Percentiles rank a stretch among this genome's conserved stretches.
Evolutionary conservation across 805 yeast genomes (phyloP).

Genomic region (Tetrapisispora taiwanensis): DNA sequence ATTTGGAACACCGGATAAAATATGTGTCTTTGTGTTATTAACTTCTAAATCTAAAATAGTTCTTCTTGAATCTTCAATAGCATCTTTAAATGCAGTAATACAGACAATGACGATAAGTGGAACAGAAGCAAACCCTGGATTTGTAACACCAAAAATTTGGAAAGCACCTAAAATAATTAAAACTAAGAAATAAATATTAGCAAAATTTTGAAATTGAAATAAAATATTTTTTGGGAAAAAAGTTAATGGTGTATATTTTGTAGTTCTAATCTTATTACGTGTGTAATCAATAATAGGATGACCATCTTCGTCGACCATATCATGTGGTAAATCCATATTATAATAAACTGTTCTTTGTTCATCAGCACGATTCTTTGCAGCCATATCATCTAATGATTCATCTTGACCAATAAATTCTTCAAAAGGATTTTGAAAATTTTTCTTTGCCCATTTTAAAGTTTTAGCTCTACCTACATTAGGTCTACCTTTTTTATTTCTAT

Average conservation of each 20-base stretch:
- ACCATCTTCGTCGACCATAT: constrained; percentile 48
- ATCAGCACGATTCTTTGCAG: constrained; percentile 29
- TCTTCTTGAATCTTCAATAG: constrained; percentile 72
- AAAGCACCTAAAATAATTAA: constrained; percentile 72
- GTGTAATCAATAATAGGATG: constrained; percentile 52
- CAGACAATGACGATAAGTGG: constrained; percentile 71
- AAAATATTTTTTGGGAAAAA: constrained; percentile 78
- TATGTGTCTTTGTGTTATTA: constrained; percentile 64
- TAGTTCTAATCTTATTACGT: constrained; percentile 87
- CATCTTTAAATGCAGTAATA: constrained; percentile 71
- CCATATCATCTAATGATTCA: constrained; percentile 24
- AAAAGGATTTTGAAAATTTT: constrained; percentile 28
- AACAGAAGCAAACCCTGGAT: constrained; percentile 63
- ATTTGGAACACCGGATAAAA: constrained; percentile 46
- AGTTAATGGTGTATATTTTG: constrained; percentile 85
- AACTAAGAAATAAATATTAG: constrained; percentile 77
- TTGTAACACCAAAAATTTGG: constrained; percentile 70
- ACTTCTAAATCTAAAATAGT: constrained; percentile 63
- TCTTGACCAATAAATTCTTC: constrained; percentile 15
- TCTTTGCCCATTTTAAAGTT: constrained; percentile 43
- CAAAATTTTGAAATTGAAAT: constrained; percentile 78
- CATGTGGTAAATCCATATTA: constrained; percentile 51
- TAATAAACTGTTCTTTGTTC: constrained; percentile 45
- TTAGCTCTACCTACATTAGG: constrained; percentile 54
- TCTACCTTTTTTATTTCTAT: constrained; percentile 58